A percentile compares a stretch with the other conserved stretches of the same genome.
These are phyloP conservation scores for Hemileccinum rubropunctum DNA, from an alignment of 768 basidiomycete genomes.

Conservation along the genomic window DNA sequence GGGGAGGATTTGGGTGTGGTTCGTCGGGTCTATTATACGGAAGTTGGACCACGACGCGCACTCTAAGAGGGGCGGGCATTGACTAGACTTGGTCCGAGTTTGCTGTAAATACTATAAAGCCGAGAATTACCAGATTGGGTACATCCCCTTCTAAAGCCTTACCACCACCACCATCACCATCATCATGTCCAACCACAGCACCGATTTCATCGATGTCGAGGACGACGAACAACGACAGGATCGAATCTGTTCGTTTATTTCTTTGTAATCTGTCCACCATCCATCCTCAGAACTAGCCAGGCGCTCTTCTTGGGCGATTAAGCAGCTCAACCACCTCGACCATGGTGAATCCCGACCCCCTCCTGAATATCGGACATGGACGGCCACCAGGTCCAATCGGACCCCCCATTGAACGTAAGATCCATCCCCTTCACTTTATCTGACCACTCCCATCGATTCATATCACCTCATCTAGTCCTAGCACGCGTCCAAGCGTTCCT, in stretches of 20 bases:
- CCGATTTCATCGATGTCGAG: constrained; percentile 42
- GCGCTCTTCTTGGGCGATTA: constrained; percentile 40
- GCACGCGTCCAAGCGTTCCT: constrained; percentile 66
- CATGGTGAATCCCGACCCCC: constrained; percentile 6
- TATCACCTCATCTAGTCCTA: constrained; percentile 45
- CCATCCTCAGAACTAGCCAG: constrained; percentile 28
- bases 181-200: constrained; percentile 9
- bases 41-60: constrained; percentile 76
- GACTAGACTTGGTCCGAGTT: background rate
- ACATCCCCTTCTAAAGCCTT: background rate
- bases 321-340: constrained; percentile 24
- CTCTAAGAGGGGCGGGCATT: constrained; percentile 32
- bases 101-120: constrained; percentile 3
- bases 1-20: constrained; percentile 61
- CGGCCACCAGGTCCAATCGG: constrained; percentile 31
- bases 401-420: constrained; percentile 52
- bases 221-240: constrained; percentile 43
- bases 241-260: constrained; percentile 36
- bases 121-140: constrained; percentile 9
- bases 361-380: constrained; percentile 38
- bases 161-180: too few species aligned
- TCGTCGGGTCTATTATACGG: constrained; percentile 78
- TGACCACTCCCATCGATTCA: constrained; percentile 3
- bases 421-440: background rate
- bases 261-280: background rate